Evolutionary conservation across 169 alveolate genomes (phyloP), one percentile per base, ranked within the genome.

Genomic region (Babesia sp.): DNA sequence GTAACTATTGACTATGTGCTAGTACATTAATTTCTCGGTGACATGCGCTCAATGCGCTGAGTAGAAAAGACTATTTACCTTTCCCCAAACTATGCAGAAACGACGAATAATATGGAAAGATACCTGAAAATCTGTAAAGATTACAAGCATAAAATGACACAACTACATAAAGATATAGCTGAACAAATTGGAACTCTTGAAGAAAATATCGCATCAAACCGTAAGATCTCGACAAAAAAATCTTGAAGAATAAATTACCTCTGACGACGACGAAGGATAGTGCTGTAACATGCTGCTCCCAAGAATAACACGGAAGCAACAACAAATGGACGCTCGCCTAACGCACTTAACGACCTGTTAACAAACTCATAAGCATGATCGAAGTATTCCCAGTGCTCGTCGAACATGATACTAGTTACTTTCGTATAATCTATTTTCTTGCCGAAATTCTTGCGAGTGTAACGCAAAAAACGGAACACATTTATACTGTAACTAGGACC

Each of bases 351-450:
- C 0, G 29, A 37, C 33, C 29, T 12, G 24, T 0, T 11, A 1
- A 61, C 9, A 18, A 16, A 61, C 8, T 37, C 71, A 50, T 6
- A 12, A 9, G 71, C 71, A 8, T 6, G n/a, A 26, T 61, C 71
- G 26, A 37, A 20, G 41, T 61, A 44, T 24, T 41, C 0, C 57
- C 41, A 3, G 26, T 44, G 44, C 39, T 20, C 57, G 58, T 61
- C 71, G 14, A 61, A 44, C 7, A 22, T 22, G 34, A 16, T 22
- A 14, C 1, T 42, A 34, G 24, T 22, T 20, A 18, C 63, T 46
- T 29, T 69, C n/a, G 79, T 56, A 46, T 69, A 69, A 50, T 67
- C 76, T 14, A 14, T 12, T 37, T n/a, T 0, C 24, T n/a, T 36
- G 42, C 33, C 50, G 28, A 22, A 26, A 34, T 20, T 12, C 5